Base-by-base conservation (phyloP, 805 yeast species). In the Candida loeiensis region DNA sequence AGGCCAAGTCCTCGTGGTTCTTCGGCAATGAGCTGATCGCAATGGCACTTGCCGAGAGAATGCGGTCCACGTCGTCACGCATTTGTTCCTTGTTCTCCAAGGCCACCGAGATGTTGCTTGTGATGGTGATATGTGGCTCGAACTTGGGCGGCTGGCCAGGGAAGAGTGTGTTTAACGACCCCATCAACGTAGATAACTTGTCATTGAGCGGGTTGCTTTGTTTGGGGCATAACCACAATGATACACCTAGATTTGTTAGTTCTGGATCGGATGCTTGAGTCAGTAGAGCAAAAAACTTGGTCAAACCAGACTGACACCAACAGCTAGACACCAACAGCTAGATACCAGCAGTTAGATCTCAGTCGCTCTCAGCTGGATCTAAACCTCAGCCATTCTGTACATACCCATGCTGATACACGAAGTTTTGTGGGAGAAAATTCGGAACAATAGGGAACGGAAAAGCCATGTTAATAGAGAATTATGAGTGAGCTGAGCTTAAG, bases 211-310 rank as follows among this genome's bases (percentile, higher is more conserved):
- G 71, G 4, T 81, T 60, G 34, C 73, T 74, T 14, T 64, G 65
- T 39, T 67, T 74, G 2, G 95, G 95, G 56, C 82, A 79, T 32
- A 82, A 77, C 95, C 95, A 85, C 37, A 85, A 66, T 42, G 93
- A 80, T 36, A 80, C 73, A 18, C 71, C 72, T 61, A 54, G 36
- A 17, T 21, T 15, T 11, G 36, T 34, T 15, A 30, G 33, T 34
- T 22, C 16, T 4, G 19, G 17, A n/a, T 19, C 19, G 4, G 7
- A 17, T 11, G 16, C 15, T n/a, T 32, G 17, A 18, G 15, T 17
- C 21, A 21, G 24, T 21, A 21, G 24, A 6, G 24, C 24, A 21
- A 16, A 13, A n/a, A n/a, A n/a, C n/a, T n/a, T n/a, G n/a, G n/a
- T n/a, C n/a, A n/a, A n/a, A n/a, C n/a, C n/a, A n/a, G n/a, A n/a